A percentile compares a stretch with the other conserved stretches of the same genome.
Evolutionary conservation across 768 basidiomycete genomes (phyloP).

Genomic region (Hirschioporus abietinus): DNA sequence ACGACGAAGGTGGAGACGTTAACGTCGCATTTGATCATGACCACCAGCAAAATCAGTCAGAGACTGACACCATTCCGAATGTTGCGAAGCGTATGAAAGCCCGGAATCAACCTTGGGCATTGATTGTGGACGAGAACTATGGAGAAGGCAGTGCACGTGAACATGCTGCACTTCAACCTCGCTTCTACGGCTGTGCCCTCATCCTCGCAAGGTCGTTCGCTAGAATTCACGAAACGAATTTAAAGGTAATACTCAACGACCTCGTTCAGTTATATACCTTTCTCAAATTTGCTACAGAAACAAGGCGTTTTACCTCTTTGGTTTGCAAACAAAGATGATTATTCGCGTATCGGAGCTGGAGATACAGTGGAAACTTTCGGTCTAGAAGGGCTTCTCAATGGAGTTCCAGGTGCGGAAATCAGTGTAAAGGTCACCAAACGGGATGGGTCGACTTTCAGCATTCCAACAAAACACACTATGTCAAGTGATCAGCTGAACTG

Average conservation of each 20-base stretch:
- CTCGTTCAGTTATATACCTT: neutral
- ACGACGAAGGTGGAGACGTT: constrained; percentile 91
- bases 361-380: constrained; percentile 82
- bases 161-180: constrained; percentile 94
- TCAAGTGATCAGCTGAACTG: constrained; percentile 86
- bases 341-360: constrained; percentile 74
- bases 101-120: constrained; percentile 81
- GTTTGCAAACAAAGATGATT: constrained; percentile 84
- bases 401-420: constrained; percentile 38
- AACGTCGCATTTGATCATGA: constrained; percentile 87
- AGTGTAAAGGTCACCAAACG: constrained; percentile 62
- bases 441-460: constrained; percentile 56
- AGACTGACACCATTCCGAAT: constrained; percentile 79
- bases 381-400: constrained; percentile 57
- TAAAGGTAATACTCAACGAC: constrained; percentile 53
- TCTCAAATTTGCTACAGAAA: constrained; percentile 52
- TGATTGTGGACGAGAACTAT: constrained; percentile 95
- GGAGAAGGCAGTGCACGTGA: constrained; percentile 98
- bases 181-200: constrained; percentile 86
- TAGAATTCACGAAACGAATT: constrained; percentile 96
- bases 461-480: constrained; percentile 84
- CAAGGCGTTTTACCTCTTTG: constrained; percentile 97
- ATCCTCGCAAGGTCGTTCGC: constrained; percentile 94
- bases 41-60: constrained; percentile 34
- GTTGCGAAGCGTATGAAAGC: constrained; percentile 87